Conservation (phyloP, 345 rosid species). For the Citrus sinensis region DVS_A1.0 CM039167.1:16150501-16151000, state of each 20-base stretch:
- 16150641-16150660: constrained; percentile 82
- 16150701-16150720: not conserved
- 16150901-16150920: not conserved
- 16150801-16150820: not conserved
- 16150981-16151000: not conserved
- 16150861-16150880: not conserved
- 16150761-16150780: not conserved
- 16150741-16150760: not conserved
- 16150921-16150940: not conserved
- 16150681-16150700: constrained; percentile 4
- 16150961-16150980: not conserved
- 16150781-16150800: not conserved
- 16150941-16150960: not conserved
- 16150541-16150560: constrained; percentile 65
- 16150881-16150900: not conserved
- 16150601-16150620: constrained; percentile 63
- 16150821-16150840: not conserved
- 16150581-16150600: constrained; percentile 67
- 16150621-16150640: constrained; percentile 69
- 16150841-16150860: not conserved
- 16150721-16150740: not conserved
- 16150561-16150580: constrained; percentile 83
- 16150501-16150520: constrained; percentile 20
- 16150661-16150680: constrained; percentile 72
- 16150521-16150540: constrained; percentile 83